Conservation (phyloP, 2,329 filamentous ascomycete genomes). For the Ascochyta lentis region DNA sequence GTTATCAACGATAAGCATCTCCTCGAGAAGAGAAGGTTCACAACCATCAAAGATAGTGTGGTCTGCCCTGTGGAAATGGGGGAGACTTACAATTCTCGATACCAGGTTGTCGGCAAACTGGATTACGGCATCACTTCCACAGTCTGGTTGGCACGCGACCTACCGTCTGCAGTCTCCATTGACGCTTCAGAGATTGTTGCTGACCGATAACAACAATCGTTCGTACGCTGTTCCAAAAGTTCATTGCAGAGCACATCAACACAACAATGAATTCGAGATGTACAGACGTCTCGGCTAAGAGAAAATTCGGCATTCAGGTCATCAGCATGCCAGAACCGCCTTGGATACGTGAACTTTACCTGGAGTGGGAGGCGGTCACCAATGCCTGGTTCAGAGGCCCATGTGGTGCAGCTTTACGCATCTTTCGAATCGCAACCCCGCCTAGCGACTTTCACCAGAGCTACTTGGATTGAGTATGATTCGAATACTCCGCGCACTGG, state of each 20-base stretch:
- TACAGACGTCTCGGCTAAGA: constrained; percentile 15
- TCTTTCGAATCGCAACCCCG: constrained; percentile 48
- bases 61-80: constrained; percentile 16
- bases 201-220: constrained; percentile 2
- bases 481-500: constrained; percentile 51
- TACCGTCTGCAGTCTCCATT: constrained; percentile 10
- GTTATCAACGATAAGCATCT: constrained; percentile 15
- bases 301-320: constrained; percentile 36
- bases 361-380: constrained; percentile 39
- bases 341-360: constrained; percentile 42
- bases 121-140: constrained; percentile 17
- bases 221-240: constrained; percentile 18
- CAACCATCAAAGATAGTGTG: constrained; percentile 1
- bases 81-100: too few relatives aligned
- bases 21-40: constrained; percentile 21
- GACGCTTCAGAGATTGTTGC: not conserved
- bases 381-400: constrained; percentile 48
- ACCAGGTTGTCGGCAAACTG: constrained; percentile 10
- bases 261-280: constrained; percentile 12
- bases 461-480: constrained; percentile 49
- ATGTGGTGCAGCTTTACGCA: constrained; percentile 52
- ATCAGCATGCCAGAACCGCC: constrained; percentile 38
- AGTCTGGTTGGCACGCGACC: constrained; percentile 24
- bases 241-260: constrained; percentile 8
- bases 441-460: constrained; percentile 46